Evolutionary conservation across 2,329 filamentous ascomycete species (phyloP).

Genomic region (Torrubiella hemipterigena): DNA sequence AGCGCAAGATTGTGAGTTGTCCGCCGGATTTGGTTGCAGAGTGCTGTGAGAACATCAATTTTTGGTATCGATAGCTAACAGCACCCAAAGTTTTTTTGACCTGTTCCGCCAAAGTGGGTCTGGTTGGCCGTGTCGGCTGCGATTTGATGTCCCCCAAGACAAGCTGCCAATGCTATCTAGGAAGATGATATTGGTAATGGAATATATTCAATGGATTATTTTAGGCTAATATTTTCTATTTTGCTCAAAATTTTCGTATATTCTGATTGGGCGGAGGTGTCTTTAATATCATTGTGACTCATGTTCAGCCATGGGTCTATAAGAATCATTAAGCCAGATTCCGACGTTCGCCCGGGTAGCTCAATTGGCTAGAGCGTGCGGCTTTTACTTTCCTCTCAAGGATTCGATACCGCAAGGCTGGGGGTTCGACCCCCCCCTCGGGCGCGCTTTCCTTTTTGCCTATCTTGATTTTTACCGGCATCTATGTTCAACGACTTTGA

Average conservation of each 20-base stretch:
- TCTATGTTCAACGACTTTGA: background rate
- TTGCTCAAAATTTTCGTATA: too few relatives aligned
- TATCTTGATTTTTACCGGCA: background rate
- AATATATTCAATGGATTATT: too few relatives aligned
- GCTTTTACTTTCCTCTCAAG: slow-evolving; percentile 12
- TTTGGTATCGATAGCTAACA: slow-evolving; percentile 5
- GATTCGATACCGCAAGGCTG: slow-evolving; percentile 16
- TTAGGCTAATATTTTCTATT: too few relatives aligned
- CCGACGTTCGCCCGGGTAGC: slow-evolving; percentile 15
- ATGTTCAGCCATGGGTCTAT: too few relatives aligned
- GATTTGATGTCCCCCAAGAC: too few relatives aligned
- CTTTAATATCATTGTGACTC: too few relatives aligned
- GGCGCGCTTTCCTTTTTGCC: slow-evolving; percentile 10
- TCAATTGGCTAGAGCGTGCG: slow-evolving; percentile 22
- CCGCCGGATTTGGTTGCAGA: too few relatives aligned
- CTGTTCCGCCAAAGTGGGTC: too few relatives aligned
- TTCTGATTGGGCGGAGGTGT: too few relatives aligned
- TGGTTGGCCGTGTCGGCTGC: too few relatives aligned
- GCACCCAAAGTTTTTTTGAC: background rate
- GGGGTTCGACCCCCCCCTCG: slow-evolving; percentile 20
- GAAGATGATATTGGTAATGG: too few relatives aligned
- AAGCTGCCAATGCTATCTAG: too few relatives aligned
- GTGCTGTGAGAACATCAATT: background rate
- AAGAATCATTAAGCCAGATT: slow-evolving; percentile 1
- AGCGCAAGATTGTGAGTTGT: background rate